These are phyloP conservation scores for Parafenestella ontariensis DNA, from an alignment of 2,329 filamentous ascomycete species.

Conservation along the genomic window DNA sequence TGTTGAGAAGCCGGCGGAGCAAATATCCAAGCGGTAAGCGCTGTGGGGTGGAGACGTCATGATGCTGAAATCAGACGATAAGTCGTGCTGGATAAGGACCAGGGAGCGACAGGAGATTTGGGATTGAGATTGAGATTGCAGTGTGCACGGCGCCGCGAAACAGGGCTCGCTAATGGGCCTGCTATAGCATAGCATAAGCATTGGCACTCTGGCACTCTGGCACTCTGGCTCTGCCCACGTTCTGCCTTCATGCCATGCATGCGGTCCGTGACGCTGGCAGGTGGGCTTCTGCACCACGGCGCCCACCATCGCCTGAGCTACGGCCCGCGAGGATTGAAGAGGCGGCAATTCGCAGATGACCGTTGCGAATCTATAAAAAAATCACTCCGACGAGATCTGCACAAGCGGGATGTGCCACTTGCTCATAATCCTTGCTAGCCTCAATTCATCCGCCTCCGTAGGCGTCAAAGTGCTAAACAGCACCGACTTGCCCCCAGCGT, in stretches of 20 bases:
- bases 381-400: constrained; percentile 28
- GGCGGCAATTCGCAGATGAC: constrained; percentile 13
- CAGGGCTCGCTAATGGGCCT: constrained; percentile 21
- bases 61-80: constrained; percentile 15
- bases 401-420: constrained; percentile 24
- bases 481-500: constrained; percentile 18
- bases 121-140: constrained; percentile 24
- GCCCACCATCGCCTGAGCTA: too few species aligned
- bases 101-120: constrained; percentile 17
- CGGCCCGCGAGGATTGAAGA: constrained; percentile 12
- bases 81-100: constrained; percentile 12
- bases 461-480: constrained; percentile 22
- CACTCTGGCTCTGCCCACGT: constrained; percentile 7
- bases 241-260: background rate
- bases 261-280: constrained; percentile 1
- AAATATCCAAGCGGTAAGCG: background rate
- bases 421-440: constrained; percentile 36
- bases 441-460: constrained; percentile 22
- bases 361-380: constrained; percentile 30
- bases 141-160: constrained; percentile 27
- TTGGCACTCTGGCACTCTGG: constrained; percentile 5
- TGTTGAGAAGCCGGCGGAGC: background rate
- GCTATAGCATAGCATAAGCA: constrained; percentile 10
- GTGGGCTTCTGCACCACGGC: constrained; percentile 15
- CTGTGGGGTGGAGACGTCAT: constrained; percentile 6